phyloP scores from a whole-genome alignment of 106 monocot genomes.

The Hemerocallis citrina region DNA sequence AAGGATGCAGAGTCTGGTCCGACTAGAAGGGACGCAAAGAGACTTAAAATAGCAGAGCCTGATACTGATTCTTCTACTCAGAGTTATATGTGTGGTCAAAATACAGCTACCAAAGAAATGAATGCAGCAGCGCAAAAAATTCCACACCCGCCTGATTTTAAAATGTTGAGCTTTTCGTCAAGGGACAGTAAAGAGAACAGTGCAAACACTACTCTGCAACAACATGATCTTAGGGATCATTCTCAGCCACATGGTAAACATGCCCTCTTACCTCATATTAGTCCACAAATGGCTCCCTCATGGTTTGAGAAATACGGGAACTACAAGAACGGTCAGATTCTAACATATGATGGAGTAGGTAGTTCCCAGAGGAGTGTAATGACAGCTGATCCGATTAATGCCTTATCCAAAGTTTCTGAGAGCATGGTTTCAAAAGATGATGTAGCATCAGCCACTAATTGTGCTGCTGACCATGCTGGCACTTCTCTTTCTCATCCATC shows the following conservation, averaged over 20 bases:
- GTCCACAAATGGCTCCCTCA: slow-evolving; percentile 40
- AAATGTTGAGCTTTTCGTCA: slow-evolving; percentile 49
- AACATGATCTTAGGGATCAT: slow-evolving; percentile 21
- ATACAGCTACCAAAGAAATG: slow-evolving; percentile 20
- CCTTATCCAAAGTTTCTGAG: slow-evolving; percentile 22
- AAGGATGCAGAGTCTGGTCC: slow-evolving; percentile 44
- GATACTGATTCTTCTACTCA: slow-evolving; percentile 27
- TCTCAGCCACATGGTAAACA: slow-evolving; percentile 4
- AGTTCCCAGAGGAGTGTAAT: slow-evolving; percentile 20
- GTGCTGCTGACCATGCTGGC: slow-evolving; percentile 10
- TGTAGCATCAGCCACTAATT: not conserved
- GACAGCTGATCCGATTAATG: slow-evolving; percentile 8
- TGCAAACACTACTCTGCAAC: slow-evolving; percentile 8
- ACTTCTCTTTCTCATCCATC: slow-evolving; percentile 2
- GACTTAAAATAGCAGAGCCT: slow-evolving; percentile 37
- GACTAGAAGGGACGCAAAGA: slow-evolving; percentile 28
- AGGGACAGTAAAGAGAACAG: slow-evolving; percentile 27
- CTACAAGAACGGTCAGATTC: slow-evolving; percentile 23
- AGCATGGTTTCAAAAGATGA: slow-evolving; percentile 15
- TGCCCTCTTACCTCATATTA: slow-evolving; percentile 9
- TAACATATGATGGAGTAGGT: slow-evolving; percentile 14
- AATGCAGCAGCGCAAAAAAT: slow-evolving; percentile 15
- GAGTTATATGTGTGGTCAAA: slow-evolving; percentile 18
- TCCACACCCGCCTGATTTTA: slow-evolving; percentile 30
- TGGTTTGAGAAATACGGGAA: slow-evolving; percentile 44